Conservation (phyloP, 2,329 filamentous ascomycete genomes). For the Exserohilum rostratum region DNA sequence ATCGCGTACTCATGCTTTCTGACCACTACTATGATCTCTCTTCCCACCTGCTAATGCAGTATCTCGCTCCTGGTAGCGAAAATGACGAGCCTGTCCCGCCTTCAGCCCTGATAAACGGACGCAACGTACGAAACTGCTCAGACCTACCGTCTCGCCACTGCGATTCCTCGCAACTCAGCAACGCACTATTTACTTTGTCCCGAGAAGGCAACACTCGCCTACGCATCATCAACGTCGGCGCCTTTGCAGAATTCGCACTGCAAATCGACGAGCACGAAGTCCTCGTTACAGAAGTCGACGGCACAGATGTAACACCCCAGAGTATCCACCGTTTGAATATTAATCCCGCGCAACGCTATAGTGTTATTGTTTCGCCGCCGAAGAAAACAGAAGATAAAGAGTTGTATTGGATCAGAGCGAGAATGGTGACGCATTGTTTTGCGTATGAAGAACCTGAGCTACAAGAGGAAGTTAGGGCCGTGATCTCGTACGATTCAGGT, state of each 20-base stretch:
- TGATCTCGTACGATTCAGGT: conserved; percentile 54
- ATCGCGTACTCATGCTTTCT: conserved; percentile 68
- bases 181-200: conserved; percentile 44
- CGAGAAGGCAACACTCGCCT: conserved; percentile 69
- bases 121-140: conserved; percentile 46
- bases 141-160: conserved; percentile 46
- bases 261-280: conserved; percentile 51
- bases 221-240: conserved; percentile 65
- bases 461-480: conserved; percentile 56
- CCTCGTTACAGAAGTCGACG: conserved; percentile 49
- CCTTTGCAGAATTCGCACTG: conserved; percentile 52
- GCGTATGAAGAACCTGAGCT: conserved; percentile 57
- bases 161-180: conserved; percentile 36
- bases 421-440: conserved; percentile 67
- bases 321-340: conserved; percentile 60
- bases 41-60: conserved; percentile 57
- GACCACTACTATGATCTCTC: conserved; percentile 70
- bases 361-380: conserved; percentile 63
- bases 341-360: conserved; percentile 73
- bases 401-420: conserved; percentile 59
- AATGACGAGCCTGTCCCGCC: conserved; percentile 64
- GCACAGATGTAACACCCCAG: conserved; percentile 59
- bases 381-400: conserved; percentile 35
- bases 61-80: conserved; percentile 57
- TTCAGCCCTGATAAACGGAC: conserved; percentile 52